Conservation (phyloP, 148 eudicot genomes). For the Cornus florida region DNA sequence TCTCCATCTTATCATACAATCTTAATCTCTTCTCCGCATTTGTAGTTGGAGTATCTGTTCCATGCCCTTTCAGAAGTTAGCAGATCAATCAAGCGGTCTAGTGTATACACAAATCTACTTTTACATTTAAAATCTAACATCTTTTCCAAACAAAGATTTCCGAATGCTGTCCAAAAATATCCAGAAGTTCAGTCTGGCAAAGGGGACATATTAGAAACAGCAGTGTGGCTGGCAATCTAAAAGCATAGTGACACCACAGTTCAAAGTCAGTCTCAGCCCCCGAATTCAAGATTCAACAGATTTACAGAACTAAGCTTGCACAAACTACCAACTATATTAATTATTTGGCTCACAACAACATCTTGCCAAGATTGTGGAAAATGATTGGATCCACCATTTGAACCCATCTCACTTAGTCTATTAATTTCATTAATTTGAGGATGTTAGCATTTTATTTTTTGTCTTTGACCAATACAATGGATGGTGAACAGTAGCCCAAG, state of each 20-base stretch:
- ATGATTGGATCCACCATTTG: background rate
- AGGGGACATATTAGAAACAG: background rate
- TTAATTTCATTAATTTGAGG: background rate
- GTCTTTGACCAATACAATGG: background rate
- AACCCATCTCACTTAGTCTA: background rate
- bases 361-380: background rate
- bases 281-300: background rate
- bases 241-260: background rate
- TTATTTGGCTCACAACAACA: background rate
- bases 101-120: background rate
- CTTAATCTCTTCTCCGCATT: slow-evolving; percentile 54
- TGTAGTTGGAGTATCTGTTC: slow-evolving; percentile 41
- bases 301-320: background rate
- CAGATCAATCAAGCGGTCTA: background rate
- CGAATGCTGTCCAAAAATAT: background rate
- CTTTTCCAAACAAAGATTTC: background rate
- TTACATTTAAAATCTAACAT: background rate
- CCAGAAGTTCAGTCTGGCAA: background rate
- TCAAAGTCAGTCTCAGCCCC: background rate
- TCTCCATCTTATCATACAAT: slow-evolving; percentile 73
- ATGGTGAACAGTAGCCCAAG: background rate
- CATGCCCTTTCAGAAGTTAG: slow-evolving; percentile 6
- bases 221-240: background rate
- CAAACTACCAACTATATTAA: background rate
- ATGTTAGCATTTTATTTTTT: background rate